phyloP scores from a whole-genome alignment of 352 stramenopile species.

The Halophytophthora polymorphica region DNA sequence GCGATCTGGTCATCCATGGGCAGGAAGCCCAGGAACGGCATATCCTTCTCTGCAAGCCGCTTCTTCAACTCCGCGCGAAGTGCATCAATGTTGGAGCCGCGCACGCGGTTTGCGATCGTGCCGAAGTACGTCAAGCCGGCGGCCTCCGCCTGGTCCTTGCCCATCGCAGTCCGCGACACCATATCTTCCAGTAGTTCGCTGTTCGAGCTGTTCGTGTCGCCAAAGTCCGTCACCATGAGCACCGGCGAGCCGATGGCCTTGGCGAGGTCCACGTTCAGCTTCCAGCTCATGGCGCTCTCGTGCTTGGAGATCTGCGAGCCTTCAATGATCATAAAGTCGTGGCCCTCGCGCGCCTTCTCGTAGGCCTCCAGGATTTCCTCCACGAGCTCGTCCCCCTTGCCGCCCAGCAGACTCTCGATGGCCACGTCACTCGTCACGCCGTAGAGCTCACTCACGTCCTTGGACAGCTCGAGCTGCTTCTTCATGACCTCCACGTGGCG shows the following conservation, averaged over 20 bases:
- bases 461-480: conserved; percentile 48
- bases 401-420: conserved; percentile 46
- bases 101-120: conserved; percentile 73
- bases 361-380: conserved; percentile 68
- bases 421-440: conserved; percentile 58
- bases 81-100: conserved; percentile 27
- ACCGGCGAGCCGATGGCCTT: conserved; percentile 65
- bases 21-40: conserved; percentile 67
- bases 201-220: conserved; percentile 19
- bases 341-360: conserved; percentile 43
- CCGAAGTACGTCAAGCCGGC: conserved; percentile 66
- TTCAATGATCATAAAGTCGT: conserved; percentile 87
- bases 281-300: conserved; percentile 75
- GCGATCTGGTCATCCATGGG: conserved; percentile 66
- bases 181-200: conserved; percentile 48
- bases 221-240: conserved; percentile 60
- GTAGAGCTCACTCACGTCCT: conserved; percentile 40
- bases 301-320: conserved; percentile 62
- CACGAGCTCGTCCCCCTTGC: conserved; percentile 62
- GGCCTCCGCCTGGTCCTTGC: conserved; percentile 56
- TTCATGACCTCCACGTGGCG: conserved; percentile 75
- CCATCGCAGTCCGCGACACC: conserved; percentile 46
- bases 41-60: conserved; percentile 32
- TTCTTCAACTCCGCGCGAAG: conserved; percentile 30
- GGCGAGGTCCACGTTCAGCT: conserved; percentile 77